phyloP scores from a whole-genome alignment of 345 rosid species.

The Raphanus sativus region DNA sequence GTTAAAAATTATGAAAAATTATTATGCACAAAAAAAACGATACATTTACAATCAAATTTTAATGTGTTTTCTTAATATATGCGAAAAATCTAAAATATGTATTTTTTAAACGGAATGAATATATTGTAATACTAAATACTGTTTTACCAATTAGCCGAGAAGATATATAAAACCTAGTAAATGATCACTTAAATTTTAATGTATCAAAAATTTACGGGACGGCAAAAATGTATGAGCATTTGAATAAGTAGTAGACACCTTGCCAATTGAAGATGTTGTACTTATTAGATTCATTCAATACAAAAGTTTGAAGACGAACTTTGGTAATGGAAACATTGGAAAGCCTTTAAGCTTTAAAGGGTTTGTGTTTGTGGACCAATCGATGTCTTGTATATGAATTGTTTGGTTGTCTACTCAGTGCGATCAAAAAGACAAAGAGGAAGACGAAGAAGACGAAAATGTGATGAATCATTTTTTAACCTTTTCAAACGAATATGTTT shows the following conservation, averaged over 20 bases:
- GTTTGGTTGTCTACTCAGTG: slow-evolving; percentile 39
- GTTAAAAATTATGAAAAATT: no score
- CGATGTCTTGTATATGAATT: slow-evolving; percentile 24
- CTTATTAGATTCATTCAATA: slow-evolving; percentile 41
- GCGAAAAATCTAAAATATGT: no score
- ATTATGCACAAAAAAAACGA: no score
- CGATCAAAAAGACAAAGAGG: slow-evolving; percentile 36
- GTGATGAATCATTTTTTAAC: slow-evolving; percentile 11
- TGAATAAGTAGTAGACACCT: slow-evolving; percentile 12
- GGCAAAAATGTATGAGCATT: neutral
- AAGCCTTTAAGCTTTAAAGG: slow-evolving; percentile 31
- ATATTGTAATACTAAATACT: no score
- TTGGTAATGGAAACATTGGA: slow-evolving; percentile 36
- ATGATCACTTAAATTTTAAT: neutral
- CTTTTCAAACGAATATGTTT: slow-evolving; percentile 14
- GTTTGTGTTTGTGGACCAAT: slow-evolving; percentile 40
- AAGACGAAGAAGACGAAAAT: slow-evolving; percentile 28
- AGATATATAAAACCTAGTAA: no score
- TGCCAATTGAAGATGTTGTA: slow-evolving; percentile 20
- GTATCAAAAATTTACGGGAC: neutral
- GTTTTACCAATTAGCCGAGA: no score
- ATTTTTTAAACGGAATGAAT: no score
- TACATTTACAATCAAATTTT: no score
- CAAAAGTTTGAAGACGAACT: slow-evolving; percentile 31
- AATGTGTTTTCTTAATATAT: no score